phyloP scores from a whole-genome alignment of 2,329 filamentous ascomycete genomes.

The Clarireedia hainanense region DNA sequence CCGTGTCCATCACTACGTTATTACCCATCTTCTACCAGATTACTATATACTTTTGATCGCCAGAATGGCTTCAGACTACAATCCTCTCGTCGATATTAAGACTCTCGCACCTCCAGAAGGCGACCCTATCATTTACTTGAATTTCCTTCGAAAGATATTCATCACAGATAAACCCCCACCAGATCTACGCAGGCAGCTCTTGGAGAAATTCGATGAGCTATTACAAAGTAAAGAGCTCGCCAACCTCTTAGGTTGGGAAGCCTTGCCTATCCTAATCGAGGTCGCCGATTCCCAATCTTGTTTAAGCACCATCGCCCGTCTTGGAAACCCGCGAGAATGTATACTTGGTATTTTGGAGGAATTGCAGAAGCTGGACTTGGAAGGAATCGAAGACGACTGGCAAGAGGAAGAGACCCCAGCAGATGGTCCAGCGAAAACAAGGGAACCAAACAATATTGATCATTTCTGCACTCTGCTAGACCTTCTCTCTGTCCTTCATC shows the following conservation, averaged over 20 bases:
- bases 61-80: neutral
- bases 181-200: conserved; percentile 27
- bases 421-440: conserved; percentile 13
- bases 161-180: neutral
- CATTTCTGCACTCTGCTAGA: conserved; percentile 64
- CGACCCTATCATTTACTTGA: neutral
- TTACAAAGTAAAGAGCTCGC: conserved; percentile 61
- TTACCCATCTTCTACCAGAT: neutral
- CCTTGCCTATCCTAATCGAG: conserved; percentile 66
- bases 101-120: neutral
- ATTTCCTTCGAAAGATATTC: neutral
- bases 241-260: conserved; percentile 75
- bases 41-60: neutral
- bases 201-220: conserved; percentile 61
- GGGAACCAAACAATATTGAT: conserved; percentile 21
- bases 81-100: neutral
- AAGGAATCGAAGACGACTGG: conserved; percentile 28
- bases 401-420: conserved; percentile 15
- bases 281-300: conserved; percentile 62
- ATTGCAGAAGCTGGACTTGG: conserved; percentile 50
- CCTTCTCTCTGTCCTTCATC: conserved; percentile 66
- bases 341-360: conserved; percentile 73
- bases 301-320: conserved; percentile 63
- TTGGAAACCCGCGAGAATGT: conserved; percentile 75
- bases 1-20: too few species aligned